Evolutionary conservation across 768 basidiomycete genomes (phyloP).

Genomic region (Hebeloma cylindrosporum): DNA sequence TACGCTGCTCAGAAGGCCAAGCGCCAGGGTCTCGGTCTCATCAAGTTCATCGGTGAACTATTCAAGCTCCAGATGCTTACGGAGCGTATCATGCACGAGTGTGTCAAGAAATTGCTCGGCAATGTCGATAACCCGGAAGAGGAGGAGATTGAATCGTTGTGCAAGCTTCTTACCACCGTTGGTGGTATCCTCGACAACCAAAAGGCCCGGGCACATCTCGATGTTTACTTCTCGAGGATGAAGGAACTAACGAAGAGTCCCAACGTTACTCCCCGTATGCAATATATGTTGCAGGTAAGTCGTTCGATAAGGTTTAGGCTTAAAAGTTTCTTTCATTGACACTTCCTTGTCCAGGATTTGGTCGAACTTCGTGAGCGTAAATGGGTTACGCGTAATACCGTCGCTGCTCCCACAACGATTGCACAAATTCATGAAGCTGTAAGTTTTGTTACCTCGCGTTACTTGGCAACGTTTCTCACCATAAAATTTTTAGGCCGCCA

Average conservation of each 20-base stretch:
- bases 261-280: slow-evolving; percentile 83
- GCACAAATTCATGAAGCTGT: slow-evolving; percentile 87
- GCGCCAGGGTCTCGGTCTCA: slow-evolving; percentile 93
- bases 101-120: slow-evolving; percentile 91
- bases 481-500: slow-evolving; percentile 57
- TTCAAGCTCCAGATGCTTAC: slow-evolving; percentile 99
- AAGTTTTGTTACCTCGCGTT: slow-evolving; percentile 30
- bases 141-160: slow-evolving; percentile 95
- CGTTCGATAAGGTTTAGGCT: neutral
- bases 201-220: slow-evolving; percentile 84
- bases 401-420: slow-evolving; percentile 83
- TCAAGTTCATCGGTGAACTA: slow-evolving; percentile 97
- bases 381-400: slow-evolving; percentile 73
- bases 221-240: slow-evolving; percentile 92
- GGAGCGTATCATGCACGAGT: slow-evolving; percentile 98
- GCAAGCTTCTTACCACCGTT: slow-evolving; percentile 89
- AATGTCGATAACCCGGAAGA: slow-evolving; percentile 96
- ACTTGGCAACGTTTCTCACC: neutral
- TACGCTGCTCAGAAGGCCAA: slow-evolving; percentile 96
- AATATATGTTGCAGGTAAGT: slow-evolving; percentile 92
- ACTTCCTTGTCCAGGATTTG: slow-evolving; percentile 62
- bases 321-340: slow-evolving; percentile 8
- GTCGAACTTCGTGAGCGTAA: slow-evolving; percentile 83
- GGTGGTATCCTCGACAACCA: slow-evolving; percentile 78
- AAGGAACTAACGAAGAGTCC: slow-evolving; percentile 72